Conservation (phyloP, 2,329 filamentous ascomycete species). For the Fusarium ambrosium region DNA sequence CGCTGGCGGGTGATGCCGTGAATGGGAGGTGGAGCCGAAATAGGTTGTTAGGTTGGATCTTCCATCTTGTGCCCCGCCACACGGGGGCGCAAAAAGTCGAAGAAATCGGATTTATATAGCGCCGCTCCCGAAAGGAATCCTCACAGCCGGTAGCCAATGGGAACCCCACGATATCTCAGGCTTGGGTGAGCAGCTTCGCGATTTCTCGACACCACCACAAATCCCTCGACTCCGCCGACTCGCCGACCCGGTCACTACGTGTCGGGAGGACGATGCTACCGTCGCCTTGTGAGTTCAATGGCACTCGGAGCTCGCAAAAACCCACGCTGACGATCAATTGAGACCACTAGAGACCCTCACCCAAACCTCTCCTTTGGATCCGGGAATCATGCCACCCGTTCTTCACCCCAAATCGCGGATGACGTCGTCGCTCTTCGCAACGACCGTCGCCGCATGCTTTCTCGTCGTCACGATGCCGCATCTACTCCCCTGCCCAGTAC, state of each 20-base stretch:
- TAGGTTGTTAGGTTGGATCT: not conserved
- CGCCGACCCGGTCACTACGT: slow-evolving; percentile 40
- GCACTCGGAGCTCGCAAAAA: slow-evolving; percentile 21
- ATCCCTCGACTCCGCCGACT: slow-evolving; percentile 46
- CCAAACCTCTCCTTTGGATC: slow-evolving; percentile 20
- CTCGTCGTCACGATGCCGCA: slow-evolving; percentile 93
- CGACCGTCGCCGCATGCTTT: slow-evolving; percentile 90
- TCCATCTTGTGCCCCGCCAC: not conserved
- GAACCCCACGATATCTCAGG: slow-evolving; percentile 36
- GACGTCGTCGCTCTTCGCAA: slow-evolving; percentile 94
- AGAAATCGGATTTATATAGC: slow-evolving; percentile 32
- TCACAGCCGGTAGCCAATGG: slow-evolving; percentile 41
- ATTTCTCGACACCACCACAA: slow-evolving; percentile 44
- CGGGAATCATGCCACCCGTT: slow-evolving; percentile 80
- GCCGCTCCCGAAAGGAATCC: slow-evolving; percentile 16
- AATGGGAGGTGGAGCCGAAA: slow-evolving; percentile 1
- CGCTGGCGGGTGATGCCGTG: slow-evolving; percentile 26
- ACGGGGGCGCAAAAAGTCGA: not conserved
- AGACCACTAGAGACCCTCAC: slow-evolving; percentile 43
- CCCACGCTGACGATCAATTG: slow-evolving; percentile 45
- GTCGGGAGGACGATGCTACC: slow-evolving; percentile 45
- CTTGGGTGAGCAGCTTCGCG: slow-evolving; percentile 39
- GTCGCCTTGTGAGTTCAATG: slow-evolving; percentile 45
- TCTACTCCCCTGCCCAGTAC: slow-evolving; percentile 89
- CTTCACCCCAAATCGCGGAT: slow-evolving; percentile 94